A percentile compares a stretch with the other conserved stretches of the same genome.
Conservation (phyloP, 768 basidiomycete genomes). For the Clathrus columnatus region DNA sequence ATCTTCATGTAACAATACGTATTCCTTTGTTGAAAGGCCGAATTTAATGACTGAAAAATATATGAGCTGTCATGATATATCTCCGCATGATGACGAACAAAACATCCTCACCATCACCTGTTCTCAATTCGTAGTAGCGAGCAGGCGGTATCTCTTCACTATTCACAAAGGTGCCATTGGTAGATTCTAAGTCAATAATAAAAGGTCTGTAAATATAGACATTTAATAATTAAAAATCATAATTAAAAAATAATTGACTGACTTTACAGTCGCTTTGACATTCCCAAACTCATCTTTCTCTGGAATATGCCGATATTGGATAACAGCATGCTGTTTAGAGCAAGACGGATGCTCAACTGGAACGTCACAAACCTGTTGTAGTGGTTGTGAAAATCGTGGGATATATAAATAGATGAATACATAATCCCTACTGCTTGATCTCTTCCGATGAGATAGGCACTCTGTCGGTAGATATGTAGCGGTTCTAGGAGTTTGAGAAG, state of each 20-base stretch:
- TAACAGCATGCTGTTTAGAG: constrained; percentile 96
- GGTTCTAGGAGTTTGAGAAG: constrained; percentile 47
- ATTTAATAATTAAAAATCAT: constrained; percentile 4
- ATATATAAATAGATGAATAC: constrained; percentile 26
- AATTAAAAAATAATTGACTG: constrained; percentile 22
- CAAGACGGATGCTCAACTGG: constrained; percentile 92
- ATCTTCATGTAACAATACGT: constrained; percentile 79
- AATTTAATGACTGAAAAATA: constrained; percentile 66
- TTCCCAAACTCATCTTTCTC: constrained; percentile 85
- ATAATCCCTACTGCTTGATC: constrained; percentile 62
- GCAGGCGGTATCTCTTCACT: constrained; percentile 76
- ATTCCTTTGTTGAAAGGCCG: constrained; percentile 71
- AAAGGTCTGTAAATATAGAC: constrained; percentile 57
- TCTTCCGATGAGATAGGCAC: constrained; percentile 87
- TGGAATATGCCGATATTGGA: constrained; percentile 87
- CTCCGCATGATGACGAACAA: not conserved
- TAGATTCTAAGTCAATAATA: constrained; percentile 97
- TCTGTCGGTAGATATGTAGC: constrained; percentile 88
- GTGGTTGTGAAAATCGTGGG: not conserved
- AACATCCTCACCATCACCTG: constrained; percentile 58
- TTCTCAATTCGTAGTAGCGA: constrained; percentile 77
- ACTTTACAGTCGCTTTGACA: constrained; percentile 78
- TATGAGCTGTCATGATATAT: not conserved
- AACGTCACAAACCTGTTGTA: constrained; percentile 44
- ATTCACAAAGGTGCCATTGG: constrained; percentile 91